Base-by-base conservation (phyloP, 495 filamentous ascomycete species). In the Beverwykella pulmonaria region DNA sequence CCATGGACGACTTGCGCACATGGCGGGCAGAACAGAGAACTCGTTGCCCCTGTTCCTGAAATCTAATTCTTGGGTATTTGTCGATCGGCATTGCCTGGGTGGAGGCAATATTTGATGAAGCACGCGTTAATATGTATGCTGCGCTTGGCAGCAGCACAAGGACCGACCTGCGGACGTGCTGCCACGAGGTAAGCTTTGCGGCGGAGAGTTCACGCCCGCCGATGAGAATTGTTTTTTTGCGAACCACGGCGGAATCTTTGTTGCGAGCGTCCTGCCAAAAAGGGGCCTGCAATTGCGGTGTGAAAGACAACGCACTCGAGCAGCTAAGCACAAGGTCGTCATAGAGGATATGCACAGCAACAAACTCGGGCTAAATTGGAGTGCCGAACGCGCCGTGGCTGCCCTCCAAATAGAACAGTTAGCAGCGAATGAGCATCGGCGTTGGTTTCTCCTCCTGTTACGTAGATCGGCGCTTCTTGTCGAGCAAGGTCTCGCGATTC, bases 11-110 rank as follows among this genome's bases (percentile, higher is more conserved):
- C 50, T 67, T 57, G 57, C 56, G 55, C 49, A 22, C 17, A 29
- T 25, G 48, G 59, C 46, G 9, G 46, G 44, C 15, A 53, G 27
- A 26, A 6, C 2, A 53, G 63, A 58, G 22, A 44, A 26, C 34
- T 60, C 22, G 22, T 55, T 55, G 64, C 30, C 64, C 17, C 1
- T 23, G 49, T 49, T 56, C 64, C 64, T 67, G 64, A 53, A 67
- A 61, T 67, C 48, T 67, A 58, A 53, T 53, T 25, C 9, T 54
- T 54, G 17, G 1, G 22, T 15, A 22, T 32, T 1, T 30, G 26
- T 54, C 52, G 52, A 54, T 30, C 25, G 17, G 29, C 25, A 17
- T 36, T 25, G 32, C 25, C 49, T 20, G 27, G 34, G n/a, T n/a
- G n/a, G 12, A 19, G 32, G 53, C 12, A 4, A 25, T 26, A 12